Evolutionary conservation across 2,329 filamentous ascomycete genomes (phyloP).

Genomic region (Talaromyces sp.): DNA sequence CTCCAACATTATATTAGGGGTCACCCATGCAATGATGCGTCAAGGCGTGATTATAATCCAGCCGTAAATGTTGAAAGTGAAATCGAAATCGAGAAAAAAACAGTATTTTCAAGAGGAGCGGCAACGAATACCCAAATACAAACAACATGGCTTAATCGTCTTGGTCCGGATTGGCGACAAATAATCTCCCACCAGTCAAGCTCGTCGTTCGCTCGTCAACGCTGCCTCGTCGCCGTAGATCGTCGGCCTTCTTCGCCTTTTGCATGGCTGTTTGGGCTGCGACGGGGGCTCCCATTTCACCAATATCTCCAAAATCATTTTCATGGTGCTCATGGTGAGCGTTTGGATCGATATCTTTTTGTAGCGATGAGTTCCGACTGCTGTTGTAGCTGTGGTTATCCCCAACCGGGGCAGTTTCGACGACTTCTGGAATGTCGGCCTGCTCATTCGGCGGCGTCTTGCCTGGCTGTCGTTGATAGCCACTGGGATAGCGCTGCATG

Average conservation of each 20-base stretch:
- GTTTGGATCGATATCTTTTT: constrained; percentile 17
- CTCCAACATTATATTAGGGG: neutral
- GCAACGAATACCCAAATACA: neutral
- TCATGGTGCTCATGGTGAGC: constrained; percentile 37
- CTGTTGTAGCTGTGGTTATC: constrained; percentile 23
- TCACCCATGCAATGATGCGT: neutral
- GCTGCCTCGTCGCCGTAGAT: constrained; percentile 42
- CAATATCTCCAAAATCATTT: constrained; percentile 51
- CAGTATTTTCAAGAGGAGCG: neutral
- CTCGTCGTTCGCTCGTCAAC: constrained; percentile 45
- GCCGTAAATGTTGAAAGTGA: neutral
- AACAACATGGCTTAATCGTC: constrained; percentile 18
- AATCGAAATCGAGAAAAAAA: neutral
- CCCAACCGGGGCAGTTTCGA: constrained; percentile 32
- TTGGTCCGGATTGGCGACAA: constrained; percentile 45
- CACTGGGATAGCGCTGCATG: constrained; percentile 39
- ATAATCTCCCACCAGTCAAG: constrained; percentile 43
- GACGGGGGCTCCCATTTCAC: constrained; percentile 45
- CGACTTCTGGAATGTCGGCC: constrained; percentile 37
- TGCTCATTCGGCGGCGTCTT: constrained; percentile 49
- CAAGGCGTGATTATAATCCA: neutral
- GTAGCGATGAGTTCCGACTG: constrained; percentile 1
- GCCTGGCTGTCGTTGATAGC: constrained; percentile 36
- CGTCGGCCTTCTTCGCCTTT: constrained; percentile 39
- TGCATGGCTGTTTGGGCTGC: constrained; percentile 33